These are phyloP conservation scores for Quercus lobata DNA, from an alignment of 331 rosid genomes.

Conservation along the genomic window DNA sequence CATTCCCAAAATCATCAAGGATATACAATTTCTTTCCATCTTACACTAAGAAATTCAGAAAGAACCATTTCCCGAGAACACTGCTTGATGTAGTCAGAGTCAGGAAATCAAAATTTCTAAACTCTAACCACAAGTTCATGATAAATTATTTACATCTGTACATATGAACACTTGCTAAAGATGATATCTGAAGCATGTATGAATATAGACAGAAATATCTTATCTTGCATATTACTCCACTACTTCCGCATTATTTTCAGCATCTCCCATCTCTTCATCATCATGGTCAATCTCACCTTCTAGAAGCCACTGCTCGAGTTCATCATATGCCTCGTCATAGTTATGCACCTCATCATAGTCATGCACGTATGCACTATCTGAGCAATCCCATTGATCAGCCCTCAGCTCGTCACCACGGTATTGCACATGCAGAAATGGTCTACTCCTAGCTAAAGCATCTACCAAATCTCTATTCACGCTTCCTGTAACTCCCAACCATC, in stretches of 20 bases:
- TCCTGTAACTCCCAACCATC: slow-evolving; percentile 91
- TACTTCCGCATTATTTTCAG: slow-evolving; percentile 42
- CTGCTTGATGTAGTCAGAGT: neutral
- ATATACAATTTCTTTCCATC: neutral
- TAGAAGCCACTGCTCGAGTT: slow-evolving; percentile 78
- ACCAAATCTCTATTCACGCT: slow-evolving; percentile 72
- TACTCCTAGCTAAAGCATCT: slow-evolving; percentile 76
- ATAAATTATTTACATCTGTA: neutral
- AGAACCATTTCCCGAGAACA: neutral
- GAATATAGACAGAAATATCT: slow-evolving; percentile 1
- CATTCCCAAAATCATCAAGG: neutral
- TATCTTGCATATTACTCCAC: slow-evolving; percentile 8
- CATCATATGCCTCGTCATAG: slow-evolving; percentile 33
- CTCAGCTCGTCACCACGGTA: slow-evolving; percentile 87
- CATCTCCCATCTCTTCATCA: slow-evolving; percentile 68
- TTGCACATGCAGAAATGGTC: slow-evolving; percentile 81
- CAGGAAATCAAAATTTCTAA: neutral
- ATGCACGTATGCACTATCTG: slow-evolving; percentile 48
- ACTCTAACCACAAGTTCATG: neutral
- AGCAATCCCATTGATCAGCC: slow-evolving; percentile 52
- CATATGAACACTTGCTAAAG: neutral
- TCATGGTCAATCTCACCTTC: slow-evolving; percentile 54
- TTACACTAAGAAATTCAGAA: too few species aligned
- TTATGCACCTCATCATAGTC: slow-evolving; percentile 56
- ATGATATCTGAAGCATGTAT: slow-evolving; percentile 1